Conservation (phyloP, 192 early-diverging fungal genomes). For the Chytriomyces sp. region DNA sequence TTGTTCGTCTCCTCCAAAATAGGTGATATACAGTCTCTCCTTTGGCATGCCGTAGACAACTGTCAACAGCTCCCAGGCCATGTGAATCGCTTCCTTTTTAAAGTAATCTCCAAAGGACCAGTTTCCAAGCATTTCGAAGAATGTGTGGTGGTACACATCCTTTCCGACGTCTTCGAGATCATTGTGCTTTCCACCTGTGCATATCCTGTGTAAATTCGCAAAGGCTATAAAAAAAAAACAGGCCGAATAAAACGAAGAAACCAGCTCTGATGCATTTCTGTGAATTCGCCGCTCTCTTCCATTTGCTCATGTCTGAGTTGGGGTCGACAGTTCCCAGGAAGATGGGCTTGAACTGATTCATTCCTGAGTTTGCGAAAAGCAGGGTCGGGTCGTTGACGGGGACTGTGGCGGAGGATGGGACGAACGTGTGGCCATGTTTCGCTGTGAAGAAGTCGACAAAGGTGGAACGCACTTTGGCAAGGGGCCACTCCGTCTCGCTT, state of each 20-base stretch:
- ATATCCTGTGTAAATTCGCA: conserved; percentile 3
- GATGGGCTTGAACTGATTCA: conserved; percentile 88
- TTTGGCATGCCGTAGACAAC: conserved; percentile 78
- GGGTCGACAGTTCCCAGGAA: conserved; percentile 95
- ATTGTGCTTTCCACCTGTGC: conserved; percentile 94
- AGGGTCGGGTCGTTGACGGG: conserved; percentile 96
- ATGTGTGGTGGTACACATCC: conserved; percentile 98
- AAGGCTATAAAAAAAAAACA: conserved; percentile 22
- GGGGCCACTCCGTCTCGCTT: conserved; percentile 67
- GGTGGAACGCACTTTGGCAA: conserved; percentile 77
- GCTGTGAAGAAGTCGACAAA: conserved; percentile 87
- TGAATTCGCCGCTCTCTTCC: conserved; percentile 90
- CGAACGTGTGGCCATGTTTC: conserved; percentile 63
- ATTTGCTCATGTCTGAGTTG: conserved; percentile 88
- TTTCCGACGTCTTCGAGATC: conserved; percentile 98
- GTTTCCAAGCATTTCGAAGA: conserved; percentile 99
- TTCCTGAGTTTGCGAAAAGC: conserved; percentile 64
- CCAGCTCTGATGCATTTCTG: conserved; percentile 99
- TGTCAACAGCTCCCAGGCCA: conserved; percentile 93
- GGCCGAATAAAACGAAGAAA: conserved; percentile 38
- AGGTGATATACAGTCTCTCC: conserved; percentile 93
- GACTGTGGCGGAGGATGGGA: conserved; percentile 89
- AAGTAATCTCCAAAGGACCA: conserved; percentile 99
- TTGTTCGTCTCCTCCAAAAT: conserved; percentile 90
- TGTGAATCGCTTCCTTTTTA: conserved; percentile 90